Conservation (phyloP, 305 asterid species). For the Rubia tinctorum region DNA sequence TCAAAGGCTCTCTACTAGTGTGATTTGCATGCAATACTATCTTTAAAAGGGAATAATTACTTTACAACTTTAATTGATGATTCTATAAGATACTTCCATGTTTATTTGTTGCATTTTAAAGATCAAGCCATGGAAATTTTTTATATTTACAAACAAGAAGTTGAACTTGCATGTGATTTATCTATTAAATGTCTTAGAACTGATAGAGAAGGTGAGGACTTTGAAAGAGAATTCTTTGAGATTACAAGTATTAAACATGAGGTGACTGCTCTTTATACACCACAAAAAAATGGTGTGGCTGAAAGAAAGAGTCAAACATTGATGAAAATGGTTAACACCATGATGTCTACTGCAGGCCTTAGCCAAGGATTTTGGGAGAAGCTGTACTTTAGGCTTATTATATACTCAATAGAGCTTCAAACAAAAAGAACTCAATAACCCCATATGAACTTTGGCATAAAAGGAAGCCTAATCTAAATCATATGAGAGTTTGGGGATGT, state of each 20-base stretch:
- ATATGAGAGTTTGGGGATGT: constrained; percentile 13
- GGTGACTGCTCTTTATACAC: neutral
- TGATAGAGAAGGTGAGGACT: neutral
- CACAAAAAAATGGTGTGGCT: neutral
- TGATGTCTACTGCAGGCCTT: neutral
- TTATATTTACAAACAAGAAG: neutral
- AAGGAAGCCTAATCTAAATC: constrained; percentile 8
- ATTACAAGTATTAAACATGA: neutral
- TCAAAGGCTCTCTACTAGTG: too few relatives aligned
- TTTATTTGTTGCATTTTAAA: neutral
- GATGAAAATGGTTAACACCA: constrained; percentile 13
- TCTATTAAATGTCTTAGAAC: neutral
- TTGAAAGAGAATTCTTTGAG: neutral
- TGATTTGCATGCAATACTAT: neutral
- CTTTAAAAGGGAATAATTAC: neutral
- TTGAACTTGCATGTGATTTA: neutral
- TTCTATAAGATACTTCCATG: neutral
- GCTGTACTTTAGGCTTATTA: neutral
- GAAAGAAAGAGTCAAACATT: neutral
- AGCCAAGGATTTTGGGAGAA: constrained; percentile 13
- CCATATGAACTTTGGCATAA: constrained; percentile 17
- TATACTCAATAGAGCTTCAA: constrained; percentile 15
- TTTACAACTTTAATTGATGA: neutral
- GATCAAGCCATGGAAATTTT: neutral
- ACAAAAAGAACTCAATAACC: constrained; percentile 2